Percentiles rank a stretch among this genome's conserved stretches.
These are phyloP conservation scores for Trichoderma brevicompactum DNA, from an alignment of 2,329 filamentous ascomycete genomes.

Conservation along the genomic window DNA sequence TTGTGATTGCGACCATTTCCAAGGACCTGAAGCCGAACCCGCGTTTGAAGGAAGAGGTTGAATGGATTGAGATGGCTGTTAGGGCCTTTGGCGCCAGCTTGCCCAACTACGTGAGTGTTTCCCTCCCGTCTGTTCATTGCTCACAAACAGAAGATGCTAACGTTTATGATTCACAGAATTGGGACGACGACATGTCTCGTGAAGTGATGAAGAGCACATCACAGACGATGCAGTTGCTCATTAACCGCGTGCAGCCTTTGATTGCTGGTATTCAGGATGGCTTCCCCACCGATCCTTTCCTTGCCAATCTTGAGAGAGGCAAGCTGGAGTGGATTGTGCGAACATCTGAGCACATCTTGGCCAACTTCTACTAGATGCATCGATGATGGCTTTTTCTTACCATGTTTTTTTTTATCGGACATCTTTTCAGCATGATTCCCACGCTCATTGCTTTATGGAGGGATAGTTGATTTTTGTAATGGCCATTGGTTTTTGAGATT, in stretches of 20 bases:
- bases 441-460: slow-evolving; percentile 13
- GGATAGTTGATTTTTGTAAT: not conserved
- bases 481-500: slow-evolving; percentile 5
- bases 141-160: slow-evolving; percentile 2
- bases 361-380: slow-evolving; percentile 37
- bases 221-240: slow-evolving; percentile 47
- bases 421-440: slow-evolving; percentile 18
- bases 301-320: slow-evolving; percentile 44
- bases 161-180: slow-evolving; percentile 38
- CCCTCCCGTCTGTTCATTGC: not conserved
- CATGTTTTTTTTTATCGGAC: slow-evolving; percentile 1
- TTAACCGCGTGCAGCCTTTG: slow-evolving; percentile 43
- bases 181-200: slow-evolving; percentile 44
- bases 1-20: slow-evolving; percentile 66
- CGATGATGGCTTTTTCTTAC: slow-evolving; percentile 35
- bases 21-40: slow-evolving; percentile 59
- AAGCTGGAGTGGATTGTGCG: slow-evolving; percentile 48
- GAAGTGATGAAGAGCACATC: slow-evolving; percentile 47
- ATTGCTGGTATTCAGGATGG: slow-evolving; percentile 43
- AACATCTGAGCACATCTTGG: slow-evolving; percentile 44
- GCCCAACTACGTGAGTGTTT: slow-evolving; percentile 55
- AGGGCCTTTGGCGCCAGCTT: slow-evolving; percentile 55
- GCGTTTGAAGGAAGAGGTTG: slow-evolving; percentile 59
- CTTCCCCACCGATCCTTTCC: slow-evolving; percentile 48
- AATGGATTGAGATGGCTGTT: slow-evolving; percentile 65